Evolutionary conservation across 2,329 filamentous ascomycete species (phyloP), one percentile per base, ranked within the genome.

Genomic region (Rhexocercosporidium sp.): DNA sequence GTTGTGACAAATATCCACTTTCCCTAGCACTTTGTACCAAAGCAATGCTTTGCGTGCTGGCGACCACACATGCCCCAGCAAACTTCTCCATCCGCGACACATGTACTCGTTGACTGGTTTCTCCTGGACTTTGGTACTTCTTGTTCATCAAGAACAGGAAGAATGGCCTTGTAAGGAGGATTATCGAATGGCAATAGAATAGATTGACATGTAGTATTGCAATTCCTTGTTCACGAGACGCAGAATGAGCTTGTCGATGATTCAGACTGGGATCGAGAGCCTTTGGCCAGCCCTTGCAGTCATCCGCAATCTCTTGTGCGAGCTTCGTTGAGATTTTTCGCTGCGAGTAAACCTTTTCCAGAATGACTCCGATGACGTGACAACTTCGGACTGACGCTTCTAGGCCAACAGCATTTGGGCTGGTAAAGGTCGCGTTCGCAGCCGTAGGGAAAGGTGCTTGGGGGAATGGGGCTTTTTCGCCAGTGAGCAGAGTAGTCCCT

Each of bases 111-210:
- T 73, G 73, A 53, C 68, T 69, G 60, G 74, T 64, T 65, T 79
- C 71, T 62, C 74, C 62, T 57, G 76, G 72, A 66, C 80, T 74
- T 67, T 70, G 64, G 69, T 81, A 80, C 3, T 78, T 77, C 59
- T 81, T 75, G 62, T 81, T 86, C 47, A 89, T 80, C 14, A 88
- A 81, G 66, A 84, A 86, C 16, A 90, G 78, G 66, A 90, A 88
- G 74, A 91, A 90, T 0, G 89, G 88, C 31, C 89, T 81, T 1
- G 86, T 89, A 1, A 91, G 81, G 0, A 91, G 80, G 29, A 91
- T 84, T 49, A 90, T 83, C 0, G 87, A 86, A 73, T 91, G 88
- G 64, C 83, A 86, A 66, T 90, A 86, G 41, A 90, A 79, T 27
- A 91, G 78, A 67, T 89, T 88, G 66, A 85, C 80, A 70, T 91